Evolutionary conservation across 352 stramenopile species (phyloP).

Genomic region (Phytophthora quininea): DNA sequence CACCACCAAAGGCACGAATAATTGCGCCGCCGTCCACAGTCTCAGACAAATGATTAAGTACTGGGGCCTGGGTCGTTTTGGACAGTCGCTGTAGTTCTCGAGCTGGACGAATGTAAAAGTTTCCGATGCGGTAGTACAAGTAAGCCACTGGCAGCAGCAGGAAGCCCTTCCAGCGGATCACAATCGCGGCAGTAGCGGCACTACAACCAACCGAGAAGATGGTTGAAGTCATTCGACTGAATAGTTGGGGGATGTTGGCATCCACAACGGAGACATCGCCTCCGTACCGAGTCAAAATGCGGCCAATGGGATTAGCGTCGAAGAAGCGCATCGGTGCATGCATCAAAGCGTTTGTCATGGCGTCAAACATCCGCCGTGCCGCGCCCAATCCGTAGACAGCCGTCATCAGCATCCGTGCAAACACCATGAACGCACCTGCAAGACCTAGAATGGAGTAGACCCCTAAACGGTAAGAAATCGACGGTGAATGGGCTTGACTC

Average conservation of each 20-base stretch:
- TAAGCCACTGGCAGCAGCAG: conserved; percentile 81
- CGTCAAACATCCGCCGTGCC: conserved; percentile 79
- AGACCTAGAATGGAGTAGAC: conserved; percentile 52
- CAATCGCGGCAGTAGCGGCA: conserved; percentile 77
- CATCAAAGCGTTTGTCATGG: conserved; percentile 88
- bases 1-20: conserved; percentile 60
- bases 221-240: conserved; percentile 65
- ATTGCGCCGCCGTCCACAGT: conserved; percentile 50
- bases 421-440: conserved; percentile 46
- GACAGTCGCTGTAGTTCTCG: conserved; percentile 57
- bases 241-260: conserved; percentile 62
- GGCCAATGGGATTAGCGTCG: conserved; percentile 90
- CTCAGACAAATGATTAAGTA: conserved; percentile 62
- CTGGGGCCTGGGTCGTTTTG: conserved; percentile 51
- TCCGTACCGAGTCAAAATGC: conserved; percentile 92
- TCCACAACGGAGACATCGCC: conserved; percentile 93
- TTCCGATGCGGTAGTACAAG: conserved; percentile 71
- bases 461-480: conserved; percentile 38
- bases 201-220: conserved; percentile 78
- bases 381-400: conserved; percentile 49
- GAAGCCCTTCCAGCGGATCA: conserved; percentile 85
- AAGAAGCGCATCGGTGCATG: conserved; percentile 92
- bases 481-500: conserved; percentile 4
- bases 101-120: conserved; percentile 55
- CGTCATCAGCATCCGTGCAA: conserved; percentile 49